phyloP scores from a whole-genome alignment of 2,329 filamentous ascomycete genomes.

The Penicillium verrucosum region DNA sequence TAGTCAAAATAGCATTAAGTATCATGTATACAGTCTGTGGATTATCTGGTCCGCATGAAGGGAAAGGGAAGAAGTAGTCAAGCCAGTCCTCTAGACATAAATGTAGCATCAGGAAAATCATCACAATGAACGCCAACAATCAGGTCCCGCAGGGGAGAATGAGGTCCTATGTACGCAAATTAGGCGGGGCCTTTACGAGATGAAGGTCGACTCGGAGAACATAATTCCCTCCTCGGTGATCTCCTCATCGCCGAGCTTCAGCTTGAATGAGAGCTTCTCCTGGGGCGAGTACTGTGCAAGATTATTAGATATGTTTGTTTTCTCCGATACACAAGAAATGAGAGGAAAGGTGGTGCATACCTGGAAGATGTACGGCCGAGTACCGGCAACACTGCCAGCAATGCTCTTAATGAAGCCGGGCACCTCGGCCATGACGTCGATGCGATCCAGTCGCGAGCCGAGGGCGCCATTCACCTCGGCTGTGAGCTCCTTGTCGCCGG shows the following conservation, averaged over 20 bases:
- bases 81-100: conserved; percentile 24
- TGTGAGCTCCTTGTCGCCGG: conserved; percentile 69
- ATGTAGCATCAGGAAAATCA: conserved; percentile 29
- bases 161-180: conserved; percentile 31
- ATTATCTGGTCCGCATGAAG: conserved; percentile 21
- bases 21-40: conserved; percentile 29
- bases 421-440: conserved; percentile 96
- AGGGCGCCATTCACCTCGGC: conserved; percentile 68
- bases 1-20: conserved; percentile 30
- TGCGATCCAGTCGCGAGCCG: conserved; percentile 69
- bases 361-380: conserved; percentile 97
- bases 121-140: conserved; percentile 28
- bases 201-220: conserved; percentile 94
- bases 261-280: conserved; percentile 67
- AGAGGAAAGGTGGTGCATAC: conserved; percentile 46
- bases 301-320: background rate
- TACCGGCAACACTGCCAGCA: conserved; percentile 81
- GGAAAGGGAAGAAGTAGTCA: conserved; percentile 20
- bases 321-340: background rate
- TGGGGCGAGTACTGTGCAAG: conserved; percentile 63
- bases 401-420: conserved; percentile 94
- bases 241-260: conserved; percentile 80
- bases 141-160: conserved; percentile 13
- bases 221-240: conserved; percentile 72
- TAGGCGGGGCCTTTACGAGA: conserved; percentile 55